These are phyloP conservation scores for Clavispora fructus DNA, from an alignment of 805 yeast genomes.

Conservation along the genomic window DNA sequence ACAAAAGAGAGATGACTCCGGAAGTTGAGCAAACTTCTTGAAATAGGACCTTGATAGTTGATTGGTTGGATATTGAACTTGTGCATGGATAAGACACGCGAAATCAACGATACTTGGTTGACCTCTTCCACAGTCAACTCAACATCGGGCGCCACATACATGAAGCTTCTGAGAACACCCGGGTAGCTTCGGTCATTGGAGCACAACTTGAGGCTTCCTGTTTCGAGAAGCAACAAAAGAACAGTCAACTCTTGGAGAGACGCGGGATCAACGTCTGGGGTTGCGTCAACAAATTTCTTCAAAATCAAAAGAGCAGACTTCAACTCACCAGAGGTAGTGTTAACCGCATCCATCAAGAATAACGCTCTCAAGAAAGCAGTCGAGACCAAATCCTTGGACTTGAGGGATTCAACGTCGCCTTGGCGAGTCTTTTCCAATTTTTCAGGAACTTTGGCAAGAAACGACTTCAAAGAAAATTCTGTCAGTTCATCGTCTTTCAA, in stretches of 20 bases:
- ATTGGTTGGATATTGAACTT: constrained; percentile 36
- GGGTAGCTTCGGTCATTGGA: constrained; percentile 31
- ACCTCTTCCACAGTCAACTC: constrained; percentile 39
- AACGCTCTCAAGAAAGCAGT: constrained; percentile 39
- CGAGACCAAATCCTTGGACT: constrained; percentile 3
- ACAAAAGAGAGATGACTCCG: constrained; percentile 59
- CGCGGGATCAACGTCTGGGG: constrained; percentile 11
- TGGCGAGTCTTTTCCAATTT: background rate
- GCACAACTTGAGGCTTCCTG: constrained; percentile 34
- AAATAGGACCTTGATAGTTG: constrained; percentile 61
- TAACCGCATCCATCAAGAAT: constrained; percentile 46
- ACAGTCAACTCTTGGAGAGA: constrained; percentile 41
- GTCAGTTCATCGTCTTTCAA: background rate
- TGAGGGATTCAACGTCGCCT: background rate
- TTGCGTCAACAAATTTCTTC: constrained; percentile 21
- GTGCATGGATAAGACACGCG: constrained; percentile 33
- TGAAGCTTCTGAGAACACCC: constrained; percentile 29
- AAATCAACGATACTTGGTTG: constrained; percentile 26
- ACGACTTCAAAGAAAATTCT: constrained; percentile 6
- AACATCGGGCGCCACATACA: constrained; percentile 12
- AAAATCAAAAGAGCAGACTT: constrained; percentile 51
- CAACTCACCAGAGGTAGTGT: constrained; percentile 36
- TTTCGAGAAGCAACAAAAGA: constrained; percentile 39
- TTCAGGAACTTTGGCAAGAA: background rate
- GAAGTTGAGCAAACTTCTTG: constrained; percentile 59